Base-by-base conservation (phyloP, 73 alveolate species). In the Paramecium sexaurelia region DNA sequence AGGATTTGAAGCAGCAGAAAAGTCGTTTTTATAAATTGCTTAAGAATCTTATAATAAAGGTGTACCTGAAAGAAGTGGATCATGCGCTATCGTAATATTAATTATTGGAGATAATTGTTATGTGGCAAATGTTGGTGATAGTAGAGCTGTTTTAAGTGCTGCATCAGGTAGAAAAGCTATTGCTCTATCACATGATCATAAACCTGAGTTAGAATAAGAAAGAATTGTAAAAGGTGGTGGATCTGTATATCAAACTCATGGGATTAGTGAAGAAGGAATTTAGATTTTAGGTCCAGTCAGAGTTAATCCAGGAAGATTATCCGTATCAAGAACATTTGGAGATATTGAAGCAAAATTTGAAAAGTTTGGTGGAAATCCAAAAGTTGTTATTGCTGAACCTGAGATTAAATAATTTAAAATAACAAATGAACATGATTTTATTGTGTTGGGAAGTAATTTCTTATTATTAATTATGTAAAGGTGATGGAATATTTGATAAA, bases 251-350 rank as follows among this genome's bases (percentile, higher is more conserved):
- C 84, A 95, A 71, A 78, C 90, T 20, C 45, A 78, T 40, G 90
- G 61, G 6, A 39, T 40, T 40, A 22, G 19, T 17, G 90, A 78
- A 41, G 90, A 78, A 36, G 68, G 71, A 19, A 26, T 24, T 2
- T 9, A 39, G 15, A 39, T 78, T 13, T 20, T 95, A 3, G 99
- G 98, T 10, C 98, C 99, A 1, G 91, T 94, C 8, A 95, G 99
- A 91, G 98, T 97, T 5, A 73, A 94, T 17, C 99, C 99, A 29
- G 99, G 99, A 11, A 96, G 98, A 87, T 94, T 98, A 27, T 95
- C 98, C n/a, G 99, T 98, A 6, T 93, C 99, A 41, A 95, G 99
- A 84, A 94, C 99, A 29, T 91, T 98, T 69, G 99, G 99, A 26
- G 99, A 98, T 94, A 94, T 92, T 1, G 99, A 98, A 71, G 99